Conservation (phyloP, 352 stramenopile genomes). For the Globisporangium parvum region DNA sequence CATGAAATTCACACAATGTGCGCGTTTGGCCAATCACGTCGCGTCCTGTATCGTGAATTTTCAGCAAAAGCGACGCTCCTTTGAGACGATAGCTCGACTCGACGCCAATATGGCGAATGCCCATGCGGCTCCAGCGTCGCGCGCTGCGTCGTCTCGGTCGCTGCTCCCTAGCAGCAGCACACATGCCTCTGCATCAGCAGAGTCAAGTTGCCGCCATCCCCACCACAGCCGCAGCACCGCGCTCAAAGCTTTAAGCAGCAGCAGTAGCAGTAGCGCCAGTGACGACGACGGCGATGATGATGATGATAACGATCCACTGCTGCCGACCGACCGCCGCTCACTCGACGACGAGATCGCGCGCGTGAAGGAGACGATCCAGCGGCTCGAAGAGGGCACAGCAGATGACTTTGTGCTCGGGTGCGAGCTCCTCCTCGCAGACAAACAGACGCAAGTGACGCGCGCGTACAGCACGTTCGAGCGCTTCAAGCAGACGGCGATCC, state of each 20-base stretch:
- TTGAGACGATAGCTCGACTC: too few species aligned
- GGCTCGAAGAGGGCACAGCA: constrained; percentile 25
- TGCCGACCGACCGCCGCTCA: constrained; percentile 21
- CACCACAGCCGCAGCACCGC: too few species aligned
- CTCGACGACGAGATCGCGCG: constrained; percentile 23
- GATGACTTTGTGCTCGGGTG: constrained; percentile 31
- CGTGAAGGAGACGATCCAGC: constrained; percentile 19
- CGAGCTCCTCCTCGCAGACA: constrained; percentile 18
- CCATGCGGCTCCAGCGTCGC: too few species aligned
- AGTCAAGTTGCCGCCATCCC: too few species aligned
- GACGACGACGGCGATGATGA: constrained; percentile 1
- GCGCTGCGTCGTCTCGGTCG: background rate
- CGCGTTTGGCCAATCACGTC: too few species aligned
- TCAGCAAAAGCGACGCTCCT: too few species aligned
- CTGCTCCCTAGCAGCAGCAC: background rate
- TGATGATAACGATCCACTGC: constrained; percentile 10
- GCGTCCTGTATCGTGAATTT: too few species aligned
- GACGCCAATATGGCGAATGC: too few species aligned
- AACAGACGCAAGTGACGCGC: constrained; percentile 17
- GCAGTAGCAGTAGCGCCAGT: background rate
- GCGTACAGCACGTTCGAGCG: constrained; percentile 27
- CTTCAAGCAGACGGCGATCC: constrained; percentile 15
- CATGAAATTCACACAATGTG: too few species aligned
- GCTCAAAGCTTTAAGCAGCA: too few species aligned
- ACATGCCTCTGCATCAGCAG: too few species aligned